Percentiles rank a stretch among this genome's conserved stretches.
Conservation (phyloP, 345 rosid genomes). For the Rubroshorea leprosula region DNA sequence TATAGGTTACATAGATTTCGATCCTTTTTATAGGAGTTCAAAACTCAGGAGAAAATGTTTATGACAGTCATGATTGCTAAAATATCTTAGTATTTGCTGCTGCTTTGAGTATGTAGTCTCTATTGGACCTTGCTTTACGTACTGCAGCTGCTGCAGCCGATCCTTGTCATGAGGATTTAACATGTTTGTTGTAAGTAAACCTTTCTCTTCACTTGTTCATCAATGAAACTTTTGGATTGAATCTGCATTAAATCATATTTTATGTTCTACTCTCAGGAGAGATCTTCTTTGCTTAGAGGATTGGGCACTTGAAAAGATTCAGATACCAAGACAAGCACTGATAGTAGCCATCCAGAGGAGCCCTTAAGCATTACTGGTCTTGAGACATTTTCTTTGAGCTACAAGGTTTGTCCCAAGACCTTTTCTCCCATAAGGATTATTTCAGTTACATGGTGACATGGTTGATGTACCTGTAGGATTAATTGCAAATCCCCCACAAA, state of each 20-base stretch:
- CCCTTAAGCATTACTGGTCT: conserved; percentile 81
- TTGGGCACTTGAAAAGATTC: conserved; percentile 57
- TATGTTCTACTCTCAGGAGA: conserved; percentile 57
- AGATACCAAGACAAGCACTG: conserved; percentile 29
- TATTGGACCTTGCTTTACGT: conserved; percentile 93
- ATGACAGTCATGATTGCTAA: not conserved
- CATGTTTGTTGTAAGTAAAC: conserved; percentile 76
- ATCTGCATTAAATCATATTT: conserved; percentile 12
- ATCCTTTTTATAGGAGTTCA: not conserved
- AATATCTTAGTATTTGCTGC: not conserved
- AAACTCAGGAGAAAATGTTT: conserved; percentile 11
- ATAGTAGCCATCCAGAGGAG: conserved; percentile 51
- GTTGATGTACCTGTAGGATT: no score
- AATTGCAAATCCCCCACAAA: no score
- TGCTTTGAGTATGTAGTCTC: conserved; percentile 47
- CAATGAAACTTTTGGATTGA: not conserved
- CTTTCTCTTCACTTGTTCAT: conserved; percentile 3
- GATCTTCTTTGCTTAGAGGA: conserved; percentile 72
- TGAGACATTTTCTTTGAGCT: conserved; percentile 93
- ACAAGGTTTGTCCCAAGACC: conserved; percentile 53
- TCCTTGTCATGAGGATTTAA: conserved; percentile 93
- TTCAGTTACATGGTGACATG: no score
- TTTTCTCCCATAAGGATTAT: no score
- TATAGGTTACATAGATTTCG: conserved; percentile 10
- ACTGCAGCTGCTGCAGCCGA: conserved; percentile 95